Evolutionary conservation across 2,329 filamentous ascomycete species (phyloP).

Genomic region (Fusarium vanettenii): DNA sequence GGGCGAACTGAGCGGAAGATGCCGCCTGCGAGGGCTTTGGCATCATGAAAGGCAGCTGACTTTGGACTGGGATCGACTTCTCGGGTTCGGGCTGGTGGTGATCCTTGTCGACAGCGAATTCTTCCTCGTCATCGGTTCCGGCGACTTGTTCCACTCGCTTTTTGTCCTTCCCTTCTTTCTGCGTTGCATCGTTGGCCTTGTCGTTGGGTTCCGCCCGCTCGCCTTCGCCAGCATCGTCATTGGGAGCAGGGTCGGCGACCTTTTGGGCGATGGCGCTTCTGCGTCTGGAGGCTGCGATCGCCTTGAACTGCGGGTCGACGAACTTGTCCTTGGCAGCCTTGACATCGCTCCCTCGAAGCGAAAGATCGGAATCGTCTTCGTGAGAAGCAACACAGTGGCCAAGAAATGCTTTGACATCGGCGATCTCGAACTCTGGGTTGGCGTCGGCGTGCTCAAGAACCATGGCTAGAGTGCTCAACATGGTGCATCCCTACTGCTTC

Average conservation of each 20-base stretch:
- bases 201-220: background rate
- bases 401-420: background rate
- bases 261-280: background rate
- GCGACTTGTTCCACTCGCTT: background rate
- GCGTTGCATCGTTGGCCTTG: background rate
- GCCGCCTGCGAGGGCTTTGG: background rate
- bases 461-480: conserved; percentile 4
- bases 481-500: conserved; percentile 1
- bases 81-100: background rate
- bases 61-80: background rate
- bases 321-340: background rate
- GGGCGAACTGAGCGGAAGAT: background rate
- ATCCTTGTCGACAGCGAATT: background rate
- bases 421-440: background rate
- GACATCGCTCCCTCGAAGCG: background rate
- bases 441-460: background rate
- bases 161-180: background rate
- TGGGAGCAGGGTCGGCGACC: background rate
- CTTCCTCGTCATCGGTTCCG: background rate
- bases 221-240: background rate
- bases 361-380: background rate
- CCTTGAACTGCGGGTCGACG: background rate
- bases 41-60: background rate
- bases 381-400: background rate
- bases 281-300: background rate